Evolutionary conservation across 306 rosid genomes (phyloP), one percentile per base, ranked within the genome.

Genomic region (Cucumis melo): DNA sequence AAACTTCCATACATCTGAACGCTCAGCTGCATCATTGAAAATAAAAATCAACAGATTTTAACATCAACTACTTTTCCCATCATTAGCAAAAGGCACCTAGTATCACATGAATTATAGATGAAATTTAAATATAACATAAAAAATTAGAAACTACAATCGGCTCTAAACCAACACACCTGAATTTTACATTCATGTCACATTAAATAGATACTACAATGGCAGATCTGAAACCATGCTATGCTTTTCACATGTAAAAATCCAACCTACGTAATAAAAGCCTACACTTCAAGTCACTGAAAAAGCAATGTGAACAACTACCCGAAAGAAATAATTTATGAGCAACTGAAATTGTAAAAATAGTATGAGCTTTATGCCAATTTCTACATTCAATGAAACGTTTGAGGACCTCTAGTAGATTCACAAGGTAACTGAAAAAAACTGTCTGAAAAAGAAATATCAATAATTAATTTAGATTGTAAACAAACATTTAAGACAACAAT

Each of bases 341-440:
- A 80, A 94, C 90, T 46, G 94, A 84, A 23, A 89, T 87, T 74
- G 89, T 54, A 20, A 94, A 94, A 59, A 87, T 84, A 54, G 96
- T 78, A 79, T 94, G 98, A 54, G 98, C 97, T 87, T 83, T 94
- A 83, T 85, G 94, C 98, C 98, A 94, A 82, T 91, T 86, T 78
- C 86, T 90, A 85, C 95, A 94, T 80, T 87, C 82, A 42, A 91
- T 91, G 80, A 85, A 91, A 80, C 90, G 90, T 81, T 94, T 96
- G 55, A 94, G 94, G 39, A 97, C 89, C 79, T 87, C 84, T 10
- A 89, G 68, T 75, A 82, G 90, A 77, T 91, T 87, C 82, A 95
- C 91, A 71, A 81, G 71, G 78, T 91, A 94, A 78, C 81, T 87
- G 85, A 78, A 85, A 86, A 91, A 94, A 60, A 89, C 85, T 75